phyloP scores from a whole-genome alignment of 129 eudicot genomes.

The Dittrichia graveolens region DNA sequence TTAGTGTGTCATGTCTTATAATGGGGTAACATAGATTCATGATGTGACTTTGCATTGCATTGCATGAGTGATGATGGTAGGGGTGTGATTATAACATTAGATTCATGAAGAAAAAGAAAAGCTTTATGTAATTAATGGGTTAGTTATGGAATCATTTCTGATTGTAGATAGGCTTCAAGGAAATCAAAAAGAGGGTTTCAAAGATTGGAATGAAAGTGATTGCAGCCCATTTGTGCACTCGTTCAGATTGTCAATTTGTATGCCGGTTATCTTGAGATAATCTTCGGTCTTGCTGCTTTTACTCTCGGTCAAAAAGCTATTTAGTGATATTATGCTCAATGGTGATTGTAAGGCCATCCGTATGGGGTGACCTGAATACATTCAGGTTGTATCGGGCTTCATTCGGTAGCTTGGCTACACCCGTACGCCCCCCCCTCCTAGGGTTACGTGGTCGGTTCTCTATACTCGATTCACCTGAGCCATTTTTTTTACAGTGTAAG shows the following conservation, averaged over 20 bases:
- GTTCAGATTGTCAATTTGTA: slow-evolving; percentile 28
- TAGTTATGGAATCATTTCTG: slow-evolving; percentile 33
- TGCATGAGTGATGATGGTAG: slow-evolving; percentile 39
- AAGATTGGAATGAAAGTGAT: slow-evolving; percentile 30
- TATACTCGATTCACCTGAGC: too few relatives aligned
- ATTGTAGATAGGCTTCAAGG: slow-evolving; percentile 25
- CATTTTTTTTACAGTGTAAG: too few relatives aligned
- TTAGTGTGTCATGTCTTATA: slow-evolving; percentile 29
- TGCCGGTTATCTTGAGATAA: slow-evolving; percentile 32
- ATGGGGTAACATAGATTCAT: slow-evolving; percentile 45
- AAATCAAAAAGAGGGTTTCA: slow-evolving; percentile 23
- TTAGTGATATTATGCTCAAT: slow-evolving; percentile 7
- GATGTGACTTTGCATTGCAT: slow-evolving; percentile 39
- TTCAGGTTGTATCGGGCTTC: too few relatives aligned
- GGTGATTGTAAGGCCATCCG: slow-evolving; percentile 19
- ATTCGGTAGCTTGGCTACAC: too few relatives aligned
- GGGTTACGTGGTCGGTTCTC: too few relatives aligned
- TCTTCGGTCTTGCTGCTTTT: slow-evolving; percentile 23
- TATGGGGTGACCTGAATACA: too few relatives aligned
- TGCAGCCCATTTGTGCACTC: slow-evolving; percentile 33
- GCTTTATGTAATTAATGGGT: slow-evolving; percentile 37
- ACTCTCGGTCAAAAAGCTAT: slow-evolving; percentile 26
- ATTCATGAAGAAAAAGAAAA: slow-evolving; percentile 28
- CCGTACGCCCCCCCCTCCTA: too few relatives aligned
- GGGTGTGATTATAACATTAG: slow-evolving; percentile 23